Conservation (phyloP, 164 flowering plant genomes). For the Vitis vinifera region DNA sequence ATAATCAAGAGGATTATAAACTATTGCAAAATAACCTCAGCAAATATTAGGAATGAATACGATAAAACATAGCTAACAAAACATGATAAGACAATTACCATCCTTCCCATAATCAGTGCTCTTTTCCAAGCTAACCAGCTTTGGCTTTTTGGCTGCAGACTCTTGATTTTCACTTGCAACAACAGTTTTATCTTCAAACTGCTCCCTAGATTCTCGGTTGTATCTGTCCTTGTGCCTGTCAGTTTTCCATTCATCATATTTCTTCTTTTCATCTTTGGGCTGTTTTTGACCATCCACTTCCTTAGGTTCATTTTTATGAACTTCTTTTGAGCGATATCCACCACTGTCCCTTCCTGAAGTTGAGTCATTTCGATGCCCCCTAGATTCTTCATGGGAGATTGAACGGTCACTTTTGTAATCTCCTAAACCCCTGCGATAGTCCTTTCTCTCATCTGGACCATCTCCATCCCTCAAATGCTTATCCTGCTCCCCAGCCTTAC, state of each 20-base stretch:
- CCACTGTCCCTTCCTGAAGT: constrained; percentile 30
- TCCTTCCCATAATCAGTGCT: constrained; percentile 26
- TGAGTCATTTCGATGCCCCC: constrained; percentile 33
- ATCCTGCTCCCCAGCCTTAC: constrained; percentile 28
- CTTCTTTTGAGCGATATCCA: constrained; percentile 32
- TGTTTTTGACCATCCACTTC: constrained; percentile 37
- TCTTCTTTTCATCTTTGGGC: constrained; percentile 38
- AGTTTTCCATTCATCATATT: constrained; percentile 33
- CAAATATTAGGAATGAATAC: not conserved
- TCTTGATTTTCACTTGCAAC: constrained; percentile 30
- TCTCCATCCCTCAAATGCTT: constrained; percentile 32
- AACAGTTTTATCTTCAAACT: constrained; percentile 26
- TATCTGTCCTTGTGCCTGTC: constrained; percentile 30
- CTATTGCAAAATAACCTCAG: not conserved
- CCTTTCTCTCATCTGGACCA: constrained; percentile 47
- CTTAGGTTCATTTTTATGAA: constrained; percentile 31
- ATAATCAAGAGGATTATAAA: constrained; percentile 6
- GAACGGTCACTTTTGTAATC: constrained; percentile 41
- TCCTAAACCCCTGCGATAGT: constrained; percentile 33
- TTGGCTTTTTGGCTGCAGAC: constrained; percentile 49
- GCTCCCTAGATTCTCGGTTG: constrained; percentile 27
- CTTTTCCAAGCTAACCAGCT: constrained; percentile 28
- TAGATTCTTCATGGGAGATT: constrained; percentile 33
- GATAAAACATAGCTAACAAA: not conserved
- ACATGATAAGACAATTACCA: constrained; percentile 24